Conservation (phyloP, 2,329 filamentous ascomycete genomes). For the Endoconidiophora laricicola region DNA sequence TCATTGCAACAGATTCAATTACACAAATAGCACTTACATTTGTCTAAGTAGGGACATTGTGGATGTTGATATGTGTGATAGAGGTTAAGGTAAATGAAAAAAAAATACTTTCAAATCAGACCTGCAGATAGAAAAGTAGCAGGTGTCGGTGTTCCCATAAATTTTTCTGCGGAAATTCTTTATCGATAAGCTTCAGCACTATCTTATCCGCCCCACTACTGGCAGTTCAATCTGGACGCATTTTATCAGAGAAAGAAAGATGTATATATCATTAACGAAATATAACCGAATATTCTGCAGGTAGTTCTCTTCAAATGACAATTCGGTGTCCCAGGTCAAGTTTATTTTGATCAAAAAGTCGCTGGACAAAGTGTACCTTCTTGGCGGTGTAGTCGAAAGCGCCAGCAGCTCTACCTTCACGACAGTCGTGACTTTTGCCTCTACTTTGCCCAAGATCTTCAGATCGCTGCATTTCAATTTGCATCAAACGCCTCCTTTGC, state of each 20-base stretch:
- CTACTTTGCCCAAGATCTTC: too few relatives aligned
- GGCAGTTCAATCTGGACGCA: not conserved
- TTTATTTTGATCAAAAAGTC: too few relatives aligned
- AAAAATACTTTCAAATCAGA: conserved; percentile 3
- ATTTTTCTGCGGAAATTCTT: conserved; percentile 10
- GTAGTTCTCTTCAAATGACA: not conserved
- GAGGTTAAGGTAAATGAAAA: conserved; percentile 1
- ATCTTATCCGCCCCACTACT: conserved; percentile 10
- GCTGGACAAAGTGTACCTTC: too few relatives aligned
- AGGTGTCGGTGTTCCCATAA: conserved; percentile 5
- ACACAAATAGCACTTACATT: conserved; percentile 4
- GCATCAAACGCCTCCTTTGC: too few relatives aligned
- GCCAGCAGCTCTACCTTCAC: too few relatives aligned
- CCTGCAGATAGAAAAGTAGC: not conserved
- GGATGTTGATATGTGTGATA: not conserved
- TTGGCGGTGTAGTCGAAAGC: too few relatives aligned
- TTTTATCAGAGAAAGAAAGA: not conserved
- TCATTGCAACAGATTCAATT: not conserved
- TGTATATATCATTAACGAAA: not conserved
- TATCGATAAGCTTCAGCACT: conserved; percentile 10
- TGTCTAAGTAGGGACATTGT: conserved; percentile 13
- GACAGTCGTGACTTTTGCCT: too few relatives aligned
- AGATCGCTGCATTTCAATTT: too few relatives aligned
- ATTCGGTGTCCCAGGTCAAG: too few relatives aligned
- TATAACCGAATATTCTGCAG: not conserved